These are phyloP conservation scores for Hypomontagnella monticulosa DNA, from an alignment of 495 filamentous ascomycete species.

Conservation along the genomic window DNA sequence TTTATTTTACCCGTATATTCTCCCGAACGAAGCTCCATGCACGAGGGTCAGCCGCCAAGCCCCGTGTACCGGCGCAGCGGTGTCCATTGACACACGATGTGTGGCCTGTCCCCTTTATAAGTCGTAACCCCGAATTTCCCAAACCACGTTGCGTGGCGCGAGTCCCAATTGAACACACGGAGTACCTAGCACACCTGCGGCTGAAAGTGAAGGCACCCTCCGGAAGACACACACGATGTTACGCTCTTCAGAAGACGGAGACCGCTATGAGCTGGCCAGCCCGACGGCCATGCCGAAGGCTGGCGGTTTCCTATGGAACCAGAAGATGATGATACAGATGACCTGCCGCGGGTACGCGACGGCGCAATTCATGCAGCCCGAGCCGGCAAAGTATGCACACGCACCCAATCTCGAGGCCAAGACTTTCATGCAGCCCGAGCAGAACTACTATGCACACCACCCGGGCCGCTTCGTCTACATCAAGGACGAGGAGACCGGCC, in stretches of 20 bases:
- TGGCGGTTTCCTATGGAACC: conserved; percentile 67
- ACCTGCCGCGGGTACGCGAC: conserved; percentile 66
- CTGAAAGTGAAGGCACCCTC: conserved; percentile 17
- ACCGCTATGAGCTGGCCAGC: conserved; percentile 64
- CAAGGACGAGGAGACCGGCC: conserved; percentile 64
- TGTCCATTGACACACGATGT: conserved; percentile 23
- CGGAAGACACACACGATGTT: conserved; percentile 45
- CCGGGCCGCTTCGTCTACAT: conserved; percentile 68
- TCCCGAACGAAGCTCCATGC: conserved; percentile 37
- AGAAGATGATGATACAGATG: conserved; percentile 68
- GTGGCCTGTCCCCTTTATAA: conserved; percentile 33
- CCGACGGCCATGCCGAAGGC: conserved; percentile 66
- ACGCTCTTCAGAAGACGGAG: conserved; percentile 58
- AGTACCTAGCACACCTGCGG: conserved; percentile 25
- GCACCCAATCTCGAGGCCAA: conserved; percentile 65
- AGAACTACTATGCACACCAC: conserved; percentile 67
- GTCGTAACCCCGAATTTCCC: conserved; percentile 9
- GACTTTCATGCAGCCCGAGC: conserved; percentile 70
- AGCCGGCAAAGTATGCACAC: conserved; percentile 66
- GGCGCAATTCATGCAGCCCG: conserved; percentile 68
- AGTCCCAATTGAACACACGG: conserved; percentile 25
- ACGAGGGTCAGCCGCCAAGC: conserved; percentile 35
- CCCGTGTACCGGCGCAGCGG: conserved; percentile 34
- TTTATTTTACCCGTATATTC: conserved; percentile 44
- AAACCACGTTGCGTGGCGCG: conserved; percentile 18